Percentiles rank a stretch among this genome's conserved stretches.
Conservation (phyloP, 2,329 filamentous ascomycete genomes). For the Phialophora chinensis region DNA sequence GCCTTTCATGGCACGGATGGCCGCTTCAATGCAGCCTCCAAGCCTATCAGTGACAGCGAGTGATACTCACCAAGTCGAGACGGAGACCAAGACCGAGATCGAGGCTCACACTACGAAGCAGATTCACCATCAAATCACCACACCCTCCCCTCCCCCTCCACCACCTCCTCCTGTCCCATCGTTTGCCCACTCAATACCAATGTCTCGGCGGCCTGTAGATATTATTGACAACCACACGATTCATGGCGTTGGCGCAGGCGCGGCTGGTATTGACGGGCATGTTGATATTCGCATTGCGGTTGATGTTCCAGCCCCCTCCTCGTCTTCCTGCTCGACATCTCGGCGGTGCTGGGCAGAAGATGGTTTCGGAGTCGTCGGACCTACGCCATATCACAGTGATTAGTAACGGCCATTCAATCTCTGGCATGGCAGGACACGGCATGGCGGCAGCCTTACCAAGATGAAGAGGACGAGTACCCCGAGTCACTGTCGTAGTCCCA, state of each 20-base stretch:
- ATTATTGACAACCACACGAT: conserved; percentile 22
- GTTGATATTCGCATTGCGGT: not conserved
- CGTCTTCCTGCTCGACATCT: conserved; percentile 4
- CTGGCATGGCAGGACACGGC: not conserved
- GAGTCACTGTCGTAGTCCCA: conserved; percentile 17
- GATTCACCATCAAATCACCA: not conserved
- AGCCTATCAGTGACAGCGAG: not conserved
- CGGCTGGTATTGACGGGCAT: not conserved
- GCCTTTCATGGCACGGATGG: not conserved
- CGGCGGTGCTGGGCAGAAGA: not conserved
- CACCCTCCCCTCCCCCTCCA: not conserved
- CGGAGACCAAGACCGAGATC: not conserved
- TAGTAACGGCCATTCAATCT: not conserved
- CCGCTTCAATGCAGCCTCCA: not conserved
- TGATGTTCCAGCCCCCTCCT: not conserved
- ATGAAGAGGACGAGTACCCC: not conserved
- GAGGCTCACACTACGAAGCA: not conserved
- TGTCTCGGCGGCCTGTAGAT: conserved; percentile 9
- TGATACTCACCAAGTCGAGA: not conserved
- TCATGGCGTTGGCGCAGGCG: conserved; percentile 4
- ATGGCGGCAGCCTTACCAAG: conserved; percentile 7
- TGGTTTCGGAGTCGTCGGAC: not conserved
- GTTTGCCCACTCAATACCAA: conserved; percentile 5
- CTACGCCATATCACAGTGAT: not conserved
- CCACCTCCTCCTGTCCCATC: not conserved